Evolutionary conservation across 2,329 filamentous ascomycete species (phyloP).

Genomic region (Madurella fahalii): DNA sequence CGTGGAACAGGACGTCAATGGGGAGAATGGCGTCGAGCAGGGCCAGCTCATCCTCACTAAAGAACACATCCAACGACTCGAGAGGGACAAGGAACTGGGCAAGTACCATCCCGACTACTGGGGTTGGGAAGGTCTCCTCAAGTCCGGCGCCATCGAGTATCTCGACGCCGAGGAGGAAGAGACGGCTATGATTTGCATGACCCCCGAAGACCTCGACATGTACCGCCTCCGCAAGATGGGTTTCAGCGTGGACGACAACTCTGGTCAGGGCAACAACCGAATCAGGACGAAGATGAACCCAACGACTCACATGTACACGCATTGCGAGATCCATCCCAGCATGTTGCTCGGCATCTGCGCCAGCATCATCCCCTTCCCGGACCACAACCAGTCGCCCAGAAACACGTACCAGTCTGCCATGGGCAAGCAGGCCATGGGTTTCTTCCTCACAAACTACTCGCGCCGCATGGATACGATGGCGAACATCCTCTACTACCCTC

Average conservation of each 20-base stretch:
- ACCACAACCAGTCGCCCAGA: constrained; percentile 98
- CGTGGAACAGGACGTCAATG: constrained; percentile 80
- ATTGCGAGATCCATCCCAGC: constrained; percentile 98
- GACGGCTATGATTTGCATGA: constrained; percentile 99
- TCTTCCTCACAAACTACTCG: constrained; percentile 95
- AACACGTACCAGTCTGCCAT: constrained; percentile 99
- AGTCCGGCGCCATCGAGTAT: constrained; percentile 86
- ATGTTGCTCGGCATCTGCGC: constrained; percentile 99
- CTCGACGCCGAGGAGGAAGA: constrained; percentile 98
- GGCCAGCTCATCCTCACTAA: constrained; percentile 80
- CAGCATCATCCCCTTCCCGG: constrained; percentile 98
- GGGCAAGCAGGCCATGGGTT: constrained; percentile 99
- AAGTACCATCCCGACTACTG: constrained; percentile 60
- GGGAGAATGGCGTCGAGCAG: constrained; percentile 53
- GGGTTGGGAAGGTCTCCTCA: constrained; percentile 84
- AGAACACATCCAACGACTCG: constrained; percentile 71
- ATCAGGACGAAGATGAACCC: constrained; percentile 85
- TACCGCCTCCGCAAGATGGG: constrained; percentile 68
- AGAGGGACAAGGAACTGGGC: constrained; percentile 64
- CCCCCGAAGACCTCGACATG: constrained; percentile 85
- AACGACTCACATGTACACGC: constrained; percentile 87
- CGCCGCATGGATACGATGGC: constrained; percentile 99
- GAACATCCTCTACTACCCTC: constrained; percentile 97
- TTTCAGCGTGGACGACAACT: constrained; percentile 58
- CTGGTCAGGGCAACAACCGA: constrained; percentile 68